Evolutionary conservation across 1,139 yeast species (phyloP).

Genomic region (Sugiyamaella pinicola): DNA sequence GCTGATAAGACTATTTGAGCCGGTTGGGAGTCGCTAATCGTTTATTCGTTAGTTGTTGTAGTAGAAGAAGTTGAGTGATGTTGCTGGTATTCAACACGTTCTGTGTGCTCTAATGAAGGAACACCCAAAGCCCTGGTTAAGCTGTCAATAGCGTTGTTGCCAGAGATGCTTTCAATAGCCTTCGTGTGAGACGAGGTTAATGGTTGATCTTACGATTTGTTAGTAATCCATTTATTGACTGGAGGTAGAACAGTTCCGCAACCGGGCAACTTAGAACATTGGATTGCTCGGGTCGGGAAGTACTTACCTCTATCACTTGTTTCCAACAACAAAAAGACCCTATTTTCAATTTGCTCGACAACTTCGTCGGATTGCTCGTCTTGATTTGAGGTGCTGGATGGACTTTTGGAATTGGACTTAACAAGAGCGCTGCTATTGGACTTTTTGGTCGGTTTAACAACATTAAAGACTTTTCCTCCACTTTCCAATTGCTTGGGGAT

Average conservation of each 20-base stretch:
- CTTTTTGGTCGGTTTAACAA: not conserved
- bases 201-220: not conserved
- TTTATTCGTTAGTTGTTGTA: not conserved
- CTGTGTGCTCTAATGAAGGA: not conserved
- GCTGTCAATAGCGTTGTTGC: not conserved
- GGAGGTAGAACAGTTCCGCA: no score
- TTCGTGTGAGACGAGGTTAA: not conserved
- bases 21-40: not conserved
- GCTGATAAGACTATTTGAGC: no score
- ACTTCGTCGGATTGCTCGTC: not conserved
- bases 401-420: not conserved
- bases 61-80: not conserved
- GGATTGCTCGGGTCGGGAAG: not conserved
- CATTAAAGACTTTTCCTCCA: slow-evolving; percentile 13
- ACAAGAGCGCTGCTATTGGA: not conserved
- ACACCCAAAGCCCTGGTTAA: not conserved
- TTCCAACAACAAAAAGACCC: slow-evolving; percentile 13
- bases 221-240: not conserved
- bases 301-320: not conserved
- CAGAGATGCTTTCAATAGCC: not conserved
- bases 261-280: no score
- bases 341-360: slow-evolving; percentile 11
- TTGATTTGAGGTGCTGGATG: not conserved
- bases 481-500: slow-evolving; percentile 26
- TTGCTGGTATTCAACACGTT: not conserved